Evolutionary conservation across 306 rosid genomes (phyloP).

Genomic region (Casuarina equisetifolia): DNA sequence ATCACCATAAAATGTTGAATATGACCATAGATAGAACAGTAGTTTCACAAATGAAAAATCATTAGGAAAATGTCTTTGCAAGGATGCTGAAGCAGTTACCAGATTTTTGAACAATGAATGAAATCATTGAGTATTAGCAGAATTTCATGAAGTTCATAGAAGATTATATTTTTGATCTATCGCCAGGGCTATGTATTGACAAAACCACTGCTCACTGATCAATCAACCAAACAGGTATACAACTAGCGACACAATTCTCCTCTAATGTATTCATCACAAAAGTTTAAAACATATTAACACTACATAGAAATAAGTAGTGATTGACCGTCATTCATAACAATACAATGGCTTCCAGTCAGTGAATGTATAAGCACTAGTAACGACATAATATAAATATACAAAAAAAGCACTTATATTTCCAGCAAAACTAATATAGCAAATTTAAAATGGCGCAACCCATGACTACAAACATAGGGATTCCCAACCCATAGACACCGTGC

Average conservation of each 20-base stretch:
- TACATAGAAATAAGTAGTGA: background rate
- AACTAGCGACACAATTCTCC: no score
- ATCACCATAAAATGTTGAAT: constrained; percentile 1
- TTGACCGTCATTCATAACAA: no score
- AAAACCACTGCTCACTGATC: no score
- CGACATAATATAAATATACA: background rate
- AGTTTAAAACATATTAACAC: background rate
- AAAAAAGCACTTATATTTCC: background rate
- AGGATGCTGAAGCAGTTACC: constrained; percentile 15
- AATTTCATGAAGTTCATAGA: background rate
- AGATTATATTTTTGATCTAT: no score
- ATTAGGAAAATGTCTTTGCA: constrained; percentile 4
- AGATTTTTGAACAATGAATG: constrained; percentile 9
- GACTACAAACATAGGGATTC: background rate
- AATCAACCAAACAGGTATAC: no score
- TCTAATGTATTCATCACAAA: background rate
- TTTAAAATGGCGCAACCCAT: background rate
- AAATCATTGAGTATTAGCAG: background rate
- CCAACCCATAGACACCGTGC: background rate
- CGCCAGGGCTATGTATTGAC: no score
- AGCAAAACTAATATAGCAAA: background rate
- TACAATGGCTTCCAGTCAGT: no score
- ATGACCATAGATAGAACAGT: constrained; percentile 2
- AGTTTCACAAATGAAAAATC: background rate
- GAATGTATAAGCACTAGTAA: background rate